Base-by-base conservation (phyloP, 352 stramenopile species). In the Globisporangium parvum region DNA sequence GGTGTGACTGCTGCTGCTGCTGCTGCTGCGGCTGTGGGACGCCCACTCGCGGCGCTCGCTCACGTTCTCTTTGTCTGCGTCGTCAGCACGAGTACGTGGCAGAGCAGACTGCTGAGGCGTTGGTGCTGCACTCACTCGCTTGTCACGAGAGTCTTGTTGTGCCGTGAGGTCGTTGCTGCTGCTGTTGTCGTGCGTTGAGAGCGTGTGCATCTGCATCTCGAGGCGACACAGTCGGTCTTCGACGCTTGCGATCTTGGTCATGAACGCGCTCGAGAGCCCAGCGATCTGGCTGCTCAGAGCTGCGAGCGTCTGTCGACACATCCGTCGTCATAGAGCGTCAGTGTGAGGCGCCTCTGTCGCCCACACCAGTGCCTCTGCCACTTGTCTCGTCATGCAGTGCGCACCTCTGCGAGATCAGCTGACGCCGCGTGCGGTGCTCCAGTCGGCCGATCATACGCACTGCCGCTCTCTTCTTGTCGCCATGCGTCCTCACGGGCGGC, bases 241-340 rank as follows among this genome's bases (percentile, higher is more conserved):
- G 23, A 82, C 67, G 15, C 51, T 63, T 37, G 65, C 67, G 10
- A 81, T 71, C 47, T 75, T 78, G 37, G 53, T 42, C 55, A 67
- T 42, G 6, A 81, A 64, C 41, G 62, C 57, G 24, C 51, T 57
- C 0, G 71, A 73, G n/a, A 81, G 51, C 6, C 62, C 42, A 21
- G 47, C 56, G 39, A 80, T 60, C 50, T 78, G 69, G 10, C 53
- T 57, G 56, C 64, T 73, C 45, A 81, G 57, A 2, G 62, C 54
- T 12, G 35, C 45, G 17, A 67, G 53, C 20, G 55, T 57, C 59
- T 70, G 35, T 33, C 31, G 26, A 2, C 26, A 28, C 26, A 28
- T 28, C 26, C 26, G 33, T 44, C 18, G 8, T 35, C 31, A 37
- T 37, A 3, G 31, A 37, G 3, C 31, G 31, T 37, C 31, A 37